Percentiles rank a stretch among this genome's conserved stretches.
Conservation (phyloP, 2,329 filamentous ascomycete genomes). For the Hypoxylon sp. region DNA sequence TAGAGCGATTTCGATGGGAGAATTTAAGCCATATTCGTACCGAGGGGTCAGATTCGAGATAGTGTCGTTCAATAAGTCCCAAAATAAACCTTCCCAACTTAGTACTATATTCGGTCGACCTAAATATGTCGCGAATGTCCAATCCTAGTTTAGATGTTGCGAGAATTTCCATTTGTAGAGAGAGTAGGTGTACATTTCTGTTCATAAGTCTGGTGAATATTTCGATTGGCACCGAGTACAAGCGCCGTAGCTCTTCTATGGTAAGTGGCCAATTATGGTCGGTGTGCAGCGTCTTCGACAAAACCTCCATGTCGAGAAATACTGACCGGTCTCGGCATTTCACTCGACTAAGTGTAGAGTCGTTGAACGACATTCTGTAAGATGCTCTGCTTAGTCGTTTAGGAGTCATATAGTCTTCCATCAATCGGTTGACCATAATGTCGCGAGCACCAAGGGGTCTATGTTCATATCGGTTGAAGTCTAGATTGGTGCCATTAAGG, state of each 20-base stretch:
- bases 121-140: background rate
- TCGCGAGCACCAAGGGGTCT: constrained; percentile 53
- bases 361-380: constrained; percentile 26
- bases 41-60: constrained; percentile 39
- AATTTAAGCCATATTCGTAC: constrained; percentile 34
- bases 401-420: constrained; percentile 53
- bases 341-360: constrained; percentile 37
- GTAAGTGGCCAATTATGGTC: constrained; percentile 18
- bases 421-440: constrained; percentile 54
- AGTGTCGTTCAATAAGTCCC: constrained; percentile 41
- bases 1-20: background rate
- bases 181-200: background rate
- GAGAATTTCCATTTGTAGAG: background rate
- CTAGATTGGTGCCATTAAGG: constrained; percentile 53
- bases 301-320: constrained; percentile 50
- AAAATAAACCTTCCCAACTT: constrained; percentile 17
- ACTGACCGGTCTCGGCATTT: constrained; percentile 47
- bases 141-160: too few species aligned
- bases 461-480: constrained; percentile 56
- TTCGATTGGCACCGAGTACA: background rate
- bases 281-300: constrained; percentile 51
- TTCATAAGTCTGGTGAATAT: background rate
- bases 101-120: background rate
- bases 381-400: constrained; percentile 26
- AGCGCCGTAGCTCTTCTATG: background rate